A percentile compares a stretch with the other conserved stretches of the same genome.
Conservation (phyloP, 768 basidiomycete species). For the Candolleomyces efflorescens region DNA sequence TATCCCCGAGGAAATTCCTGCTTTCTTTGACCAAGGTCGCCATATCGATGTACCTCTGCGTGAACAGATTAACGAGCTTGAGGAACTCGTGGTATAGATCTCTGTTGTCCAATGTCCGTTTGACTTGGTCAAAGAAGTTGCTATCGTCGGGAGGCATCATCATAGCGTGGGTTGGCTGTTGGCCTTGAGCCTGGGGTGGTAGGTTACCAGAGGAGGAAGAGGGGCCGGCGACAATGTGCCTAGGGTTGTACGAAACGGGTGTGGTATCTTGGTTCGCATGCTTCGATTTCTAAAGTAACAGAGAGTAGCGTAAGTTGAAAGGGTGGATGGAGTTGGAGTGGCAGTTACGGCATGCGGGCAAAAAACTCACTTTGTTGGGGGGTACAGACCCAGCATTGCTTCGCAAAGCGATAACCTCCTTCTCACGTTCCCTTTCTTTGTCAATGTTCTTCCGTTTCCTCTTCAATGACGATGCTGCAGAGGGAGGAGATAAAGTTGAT, state of each 20-base stretch:
- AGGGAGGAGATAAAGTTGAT: constrained; percentile 21
- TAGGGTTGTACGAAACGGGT: constrained; percentile 32
- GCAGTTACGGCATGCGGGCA: constrained; percentile 15
- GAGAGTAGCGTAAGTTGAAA: no score
- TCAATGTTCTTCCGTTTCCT: constrained; percentile 63
- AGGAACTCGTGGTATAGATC: constrained; percentile 93
- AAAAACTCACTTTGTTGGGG: constrained; percentile 33
- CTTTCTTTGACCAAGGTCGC: constrained; percentile 79
- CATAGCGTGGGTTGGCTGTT: constrained; percentile 21
- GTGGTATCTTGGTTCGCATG: constrained; percentile 36
- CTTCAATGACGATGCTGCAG: constrained; percentile 60
- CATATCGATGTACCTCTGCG: constrained; percentile 89
- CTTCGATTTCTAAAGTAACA: constrained; percentile 30
- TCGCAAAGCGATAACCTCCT: constrained; percentile 20
- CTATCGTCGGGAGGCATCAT: constrained; percentile 41
- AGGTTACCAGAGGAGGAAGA: background rate
- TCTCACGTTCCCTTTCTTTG: constrained; percentile 40
- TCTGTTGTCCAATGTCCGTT: constrained; percentile 62
- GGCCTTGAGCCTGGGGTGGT: constrained; percentile 19
- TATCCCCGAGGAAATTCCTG: constrained; percentile 68
- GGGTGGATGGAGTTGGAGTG: constrained; percentile 9
- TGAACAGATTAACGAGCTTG: constrained; percentile 91
- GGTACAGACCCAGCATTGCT: constrained; percentile 22
- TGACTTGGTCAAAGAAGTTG: constrained; percentile 92
- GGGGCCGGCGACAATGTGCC: constrained; percentile 20